A percentile compares a stretch with the other conserved stretches of the same genome.
Evolutionary conservation across 2,329 filamentous ascomycete species (phyloP).

Genomic region (Phaeosphaeria sp.): DNA sequence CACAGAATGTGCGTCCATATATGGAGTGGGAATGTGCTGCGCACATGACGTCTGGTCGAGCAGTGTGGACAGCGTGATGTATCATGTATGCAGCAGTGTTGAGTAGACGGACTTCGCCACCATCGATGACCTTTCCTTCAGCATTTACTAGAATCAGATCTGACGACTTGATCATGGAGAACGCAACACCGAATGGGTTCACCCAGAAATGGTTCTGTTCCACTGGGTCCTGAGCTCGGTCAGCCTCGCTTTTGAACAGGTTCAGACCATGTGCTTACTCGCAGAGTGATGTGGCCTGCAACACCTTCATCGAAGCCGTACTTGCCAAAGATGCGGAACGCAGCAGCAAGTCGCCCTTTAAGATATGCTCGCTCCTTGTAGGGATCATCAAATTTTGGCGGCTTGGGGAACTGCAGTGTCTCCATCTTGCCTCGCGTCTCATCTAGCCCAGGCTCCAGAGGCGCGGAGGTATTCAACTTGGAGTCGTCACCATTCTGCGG

Average conservation of each 20-base stretch:
- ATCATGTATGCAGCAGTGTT: conserved; percentile 64
- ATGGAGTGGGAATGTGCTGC: conserved; percentile 66
- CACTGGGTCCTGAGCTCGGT: conserved; percentile 56
- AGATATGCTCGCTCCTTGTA: conserved; percentile 47
- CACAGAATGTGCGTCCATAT: conserved; percentile 67
- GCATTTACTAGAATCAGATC: conserved; percentile 73
- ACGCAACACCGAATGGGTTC: conserved; percentile 69
- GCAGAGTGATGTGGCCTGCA: conserved; percentile 68
- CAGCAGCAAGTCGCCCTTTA: conserved; percentile 47
- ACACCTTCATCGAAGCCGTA: conserved; percentile 54
- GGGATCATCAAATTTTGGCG: conserved; percentile 46
- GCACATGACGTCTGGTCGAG: conserved; percentile 64
- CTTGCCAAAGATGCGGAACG: conserved; percentile 49
- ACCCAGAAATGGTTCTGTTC: conserved; percentile 69
- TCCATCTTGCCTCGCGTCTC: conserved; percentile 33
- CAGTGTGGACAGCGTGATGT: conserved; percentile 64
- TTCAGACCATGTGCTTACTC: conserved; percentile 42
- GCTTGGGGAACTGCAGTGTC: conserved; percentile 32
- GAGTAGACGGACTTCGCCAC: conserved; percentile 54
- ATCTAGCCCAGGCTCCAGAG: conserved; percentile 42
- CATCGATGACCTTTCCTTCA: conserved; percentile 67
- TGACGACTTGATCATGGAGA: conserved; percentile 66
- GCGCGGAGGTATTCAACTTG: conserved; percentile 36
- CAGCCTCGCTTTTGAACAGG: neutral
- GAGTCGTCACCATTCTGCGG: conserved; percentile 28